A percentile compares a stretch with the other conserved stretches of the same genome.
phyloP scores from a whole-genome alignment of 2,329 filamentous ascomycete species.

The Phyllosticta ampelicida region DNA sequence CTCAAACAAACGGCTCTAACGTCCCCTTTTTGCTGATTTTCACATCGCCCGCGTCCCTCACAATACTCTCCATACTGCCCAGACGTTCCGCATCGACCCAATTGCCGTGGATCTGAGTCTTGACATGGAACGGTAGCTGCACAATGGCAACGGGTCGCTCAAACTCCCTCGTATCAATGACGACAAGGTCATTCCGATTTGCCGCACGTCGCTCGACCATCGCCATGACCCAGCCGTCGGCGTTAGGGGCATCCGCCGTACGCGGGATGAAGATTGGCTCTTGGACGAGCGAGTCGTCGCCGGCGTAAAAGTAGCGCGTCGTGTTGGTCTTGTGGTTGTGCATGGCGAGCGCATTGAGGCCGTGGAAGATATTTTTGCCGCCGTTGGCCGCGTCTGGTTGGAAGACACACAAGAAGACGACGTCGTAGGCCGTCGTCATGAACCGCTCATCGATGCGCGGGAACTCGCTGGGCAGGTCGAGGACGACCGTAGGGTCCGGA shows the following conservation, averaged over 20 bases:
- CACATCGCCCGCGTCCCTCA: background rate
- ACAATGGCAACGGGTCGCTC: slow-evolving; percentile 26
- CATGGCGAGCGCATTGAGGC: slow-evolving; percentile 12
- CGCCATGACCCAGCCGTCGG: slow-evolving; percentile 39
- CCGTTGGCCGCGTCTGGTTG: slow-evolving; percentile 14
- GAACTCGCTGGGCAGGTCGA: slow-evolving; percentile 29
- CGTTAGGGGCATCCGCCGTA: slow-evolving; percentile 31
- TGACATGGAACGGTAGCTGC: slow-evolving; percentile 25
- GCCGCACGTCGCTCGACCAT: slow-evolving; percentile 27
- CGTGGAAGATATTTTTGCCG: slow-evolving; percentile 16
- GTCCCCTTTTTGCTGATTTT: slow-evolving; percentile 5
- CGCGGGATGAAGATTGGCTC: slow-evolving; percentile 42
- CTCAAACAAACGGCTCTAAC: slow-evolving; percentile 6
- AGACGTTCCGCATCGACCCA: slow-evolving; percentile 18
- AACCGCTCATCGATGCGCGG: slow-evolving; percentile 33
- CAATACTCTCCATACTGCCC: slow-evolving; percentile 2
- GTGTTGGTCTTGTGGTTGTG: slow-evolving; percentile 13
- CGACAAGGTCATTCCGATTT: slow-evolving; percentile 22
- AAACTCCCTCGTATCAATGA: slow-evolving; percentile 29
- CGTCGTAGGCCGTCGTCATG: slow-evolving; percentile 21
- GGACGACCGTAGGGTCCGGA: slow-evolving; percentile 20
- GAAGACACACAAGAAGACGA: slow-evolving; percentile 23
- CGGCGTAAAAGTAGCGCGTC: slow-evolving; percentile 20
- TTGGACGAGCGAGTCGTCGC: slow-evolving; percentile 32
- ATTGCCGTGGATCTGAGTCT: slow-evolving; percentile 24